phyloP scores from a whole-genome alignment of 495 filamentous ascomycete species.

The Apiosordaria backusii region DNA sequence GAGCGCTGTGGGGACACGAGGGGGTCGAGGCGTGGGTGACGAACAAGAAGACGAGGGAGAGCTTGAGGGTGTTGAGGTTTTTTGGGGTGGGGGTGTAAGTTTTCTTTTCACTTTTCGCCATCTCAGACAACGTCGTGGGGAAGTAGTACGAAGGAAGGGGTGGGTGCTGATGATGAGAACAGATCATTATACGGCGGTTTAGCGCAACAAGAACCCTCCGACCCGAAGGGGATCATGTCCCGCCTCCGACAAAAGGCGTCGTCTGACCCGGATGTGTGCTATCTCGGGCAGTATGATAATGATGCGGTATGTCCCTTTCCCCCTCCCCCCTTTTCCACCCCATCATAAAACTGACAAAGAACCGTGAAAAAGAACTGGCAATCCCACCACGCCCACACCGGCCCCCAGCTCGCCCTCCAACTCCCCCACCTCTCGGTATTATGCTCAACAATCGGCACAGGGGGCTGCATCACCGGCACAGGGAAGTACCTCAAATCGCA shows the following conservation, averaged over 20 bases:
- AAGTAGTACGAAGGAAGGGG: neutral
- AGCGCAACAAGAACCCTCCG: slow-evolving; percentile 54
- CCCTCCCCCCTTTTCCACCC: no score
- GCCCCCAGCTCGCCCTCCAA: slow-evolving; percentile 55
- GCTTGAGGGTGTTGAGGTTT: slow-evolving; percentile 54
- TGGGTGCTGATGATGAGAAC: neutral
- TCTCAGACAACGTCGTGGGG: neutral
- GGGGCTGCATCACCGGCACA: slow-evolving; percentile 49
- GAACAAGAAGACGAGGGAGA: slow-evolving; percentile 57
- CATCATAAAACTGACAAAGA: neutral
- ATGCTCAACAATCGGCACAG: slow-evolving; percentile 56
- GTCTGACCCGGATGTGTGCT: slow-evolving; percentile 41
- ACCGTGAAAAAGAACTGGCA: slow-evolving; percentile 50
- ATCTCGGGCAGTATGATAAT: slow-evolving; percentile 60
- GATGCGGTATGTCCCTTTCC: no score
- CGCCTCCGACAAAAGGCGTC: slow-evolving; percentile 40
- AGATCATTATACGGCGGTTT: slow-evolving; percentile 55
- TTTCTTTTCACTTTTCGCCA: neutral
- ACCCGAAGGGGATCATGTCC: slow-evolving; percentile 53
- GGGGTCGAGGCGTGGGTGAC: slow-evolving; percentile 56
- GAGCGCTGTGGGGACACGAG: slow-evolving; percentile 50
- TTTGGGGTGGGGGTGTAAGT: slow-evolving; percentile 54
- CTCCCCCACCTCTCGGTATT: slow-evolving; percentile 57
- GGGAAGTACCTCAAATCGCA: slow-evolving; percentile 51
- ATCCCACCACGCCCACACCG: slow-evolving; percentile 59